Evolutionary conservation across 2,329 filamentous ascomycete species (phyloP).

Genomic region (Pseudogymnoascus sp.): DNA sequence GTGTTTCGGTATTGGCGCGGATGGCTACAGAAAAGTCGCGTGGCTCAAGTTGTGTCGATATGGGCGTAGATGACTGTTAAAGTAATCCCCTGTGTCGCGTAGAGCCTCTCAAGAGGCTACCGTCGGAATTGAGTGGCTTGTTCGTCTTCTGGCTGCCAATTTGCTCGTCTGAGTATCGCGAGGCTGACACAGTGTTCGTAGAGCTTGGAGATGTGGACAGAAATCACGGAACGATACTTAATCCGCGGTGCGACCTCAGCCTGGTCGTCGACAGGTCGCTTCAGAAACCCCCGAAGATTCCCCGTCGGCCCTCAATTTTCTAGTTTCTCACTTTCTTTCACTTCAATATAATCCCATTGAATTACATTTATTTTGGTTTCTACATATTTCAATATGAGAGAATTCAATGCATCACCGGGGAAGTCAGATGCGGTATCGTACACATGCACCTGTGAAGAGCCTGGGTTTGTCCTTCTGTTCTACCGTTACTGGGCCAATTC

Average conservation of each 20-base stretch:
- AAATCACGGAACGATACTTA: neutral
- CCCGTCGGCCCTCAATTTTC: neutral
- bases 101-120: neutral
- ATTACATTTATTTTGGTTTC: neutral
- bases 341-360: neutral
- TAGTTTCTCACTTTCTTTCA: neutral
- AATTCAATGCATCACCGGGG: slow-evolving; percentile 11
- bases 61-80: neutral
- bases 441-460: slow-evolving; percentile 24
- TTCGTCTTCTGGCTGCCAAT: neutral
- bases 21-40: neutral
- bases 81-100: neutral
- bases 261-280: neutral
- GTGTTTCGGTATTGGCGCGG: neutral
- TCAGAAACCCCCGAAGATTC: neutral
- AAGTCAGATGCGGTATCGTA: slow-evolving; percentile 27
- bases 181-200: slow-evolving; percentile 13
- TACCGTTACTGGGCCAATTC: slow-evolving; percentile 27
- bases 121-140: neutral
- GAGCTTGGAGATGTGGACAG: slow-evolving; percentile 8
- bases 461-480: slow-evolving; percentile 27
- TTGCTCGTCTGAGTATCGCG: slow-evolving; percentile 10
- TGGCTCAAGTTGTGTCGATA: neutral
- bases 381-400: neutral
- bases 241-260: slow-evolving; percentile 5